Conservation (phyloP, 805 yeast genomes). For the Ogataea naganishii region DNA sequence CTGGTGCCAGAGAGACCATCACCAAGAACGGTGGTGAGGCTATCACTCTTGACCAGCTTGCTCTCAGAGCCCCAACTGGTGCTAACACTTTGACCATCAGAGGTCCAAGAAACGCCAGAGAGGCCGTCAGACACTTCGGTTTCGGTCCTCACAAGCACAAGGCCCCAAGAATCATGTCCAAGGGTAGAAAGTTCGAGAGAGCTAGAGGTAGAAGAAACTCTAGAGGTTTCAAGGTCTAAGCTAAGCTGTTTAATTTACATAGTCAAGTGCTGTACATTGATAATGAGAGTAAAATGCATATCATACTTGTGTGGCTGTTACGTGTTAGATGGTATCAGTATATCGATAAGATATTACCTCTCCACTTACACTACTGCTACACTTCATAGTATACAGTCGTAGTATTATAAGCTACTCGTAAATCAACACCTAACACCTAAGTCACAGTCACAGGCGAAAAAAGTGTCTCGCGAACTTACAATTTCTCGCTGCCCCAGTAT, state of each 20-base stretch:
- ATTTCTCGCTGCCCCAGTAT: no score
- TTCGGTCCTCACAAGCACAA: constrained; percentile 99
- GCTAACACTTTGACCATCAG: constrained; percentile 95
- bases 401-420: no score
- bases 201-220: constrained; percentile 99
- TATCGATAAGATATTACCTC: no score
- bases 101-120: constrained; percentile 99
- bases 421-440: no score
- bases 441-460: no score
- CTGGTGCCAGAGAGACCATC: constrained; percentile 97
- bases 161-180: constrained; percentile 97
- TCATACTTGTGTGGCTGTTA: no score
- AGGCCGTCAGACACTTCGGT: constrained; percentile 99
- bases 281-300: no score
- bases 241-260: constrained; percentile 7
- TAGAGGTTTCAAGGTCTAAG: constrained; percentile 99
- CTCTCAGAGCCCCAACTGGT: constrained; percentile 99
- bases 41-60: constrained; percentile 98
- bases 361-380: no score
- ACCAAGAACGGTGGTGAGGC: constrained; percentile 99
- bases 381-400: no score
- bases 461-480: no score
- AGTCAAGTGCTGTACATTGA: neutral
- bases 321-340: no score
- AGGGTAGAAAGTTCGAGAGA: constrained; percentile 99